phyloP scores from a whole-genome alignment of 2,329 filamentous ascomycete species.

The Phoma sp. region DNA sequence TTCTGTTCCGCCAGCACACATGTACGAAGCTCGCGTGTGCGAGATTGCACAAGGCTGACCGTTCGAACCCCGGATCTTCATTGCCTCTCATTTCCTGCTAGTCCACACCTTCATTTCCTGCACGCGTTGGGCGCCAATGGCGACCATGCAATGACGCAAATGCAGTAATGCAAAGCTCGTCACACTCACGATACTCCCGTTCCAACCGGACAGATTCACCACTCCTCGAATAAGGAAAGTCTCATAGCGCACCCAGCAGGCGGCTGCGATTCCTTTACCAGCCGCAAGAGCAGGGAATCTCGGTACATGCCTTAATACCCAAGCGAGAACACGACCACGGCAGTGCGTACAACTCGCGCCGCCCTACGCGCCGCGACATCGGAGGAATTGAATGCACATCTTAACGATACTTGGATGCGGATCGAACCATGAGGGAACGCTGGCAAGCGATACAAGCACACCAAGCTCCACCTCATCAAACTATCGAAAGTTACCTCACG shows the following conservation, averaged over 20 bases:
- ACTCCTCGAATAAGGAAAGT: neutral
- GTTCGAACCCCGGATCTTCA: constrained; percentile 26
- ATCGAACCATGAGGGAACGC: constrained; percentile 5
- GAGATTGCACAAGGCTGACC: constrained; percentile 29
- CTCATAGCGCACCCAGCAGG: constrained; percentile 4
- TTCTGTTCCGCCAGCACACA: constrained; percentile 10
- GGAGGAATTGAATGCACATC: constrained; percentile 3
- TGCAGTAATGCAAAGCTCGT: constrained; percentile 10
- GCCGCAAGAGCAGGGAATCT: constrained; percentile 17
- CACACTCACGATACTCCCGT: constrained; percentile 28
- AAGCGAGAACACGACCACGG: constrained; percentile 12
- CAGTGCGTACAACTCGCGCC: constrained; percentile 5
- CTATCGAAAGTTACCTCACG: constrained; percentile 17
- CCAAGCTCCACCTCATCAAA: constrained; percentile 14
- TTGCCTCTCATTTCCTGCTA: constrained; percentile 24
- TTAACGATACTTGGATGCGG: neutral
- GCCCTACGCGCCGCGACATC: constrained; percentile 15
- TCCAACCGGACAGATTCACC: constrained; percentile 26
- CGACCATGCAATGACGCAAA: constrained; percentile 11
- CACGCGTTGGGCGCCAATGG: constrained; percentile 21
- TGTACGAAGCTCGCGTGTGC: constrained; percentile 17
- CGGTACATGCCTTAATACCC: constrained; percentile 19
- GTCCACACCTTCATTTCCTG: constrained; percentile 26
- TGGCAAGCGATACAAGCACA: constrained; percentile 14
- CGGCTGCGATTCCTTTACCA: constrained; percentile 13